phyloP scores from a whole-genome alignment of 768 basidiomycete species.

The Lentinula edodes region DNA sequence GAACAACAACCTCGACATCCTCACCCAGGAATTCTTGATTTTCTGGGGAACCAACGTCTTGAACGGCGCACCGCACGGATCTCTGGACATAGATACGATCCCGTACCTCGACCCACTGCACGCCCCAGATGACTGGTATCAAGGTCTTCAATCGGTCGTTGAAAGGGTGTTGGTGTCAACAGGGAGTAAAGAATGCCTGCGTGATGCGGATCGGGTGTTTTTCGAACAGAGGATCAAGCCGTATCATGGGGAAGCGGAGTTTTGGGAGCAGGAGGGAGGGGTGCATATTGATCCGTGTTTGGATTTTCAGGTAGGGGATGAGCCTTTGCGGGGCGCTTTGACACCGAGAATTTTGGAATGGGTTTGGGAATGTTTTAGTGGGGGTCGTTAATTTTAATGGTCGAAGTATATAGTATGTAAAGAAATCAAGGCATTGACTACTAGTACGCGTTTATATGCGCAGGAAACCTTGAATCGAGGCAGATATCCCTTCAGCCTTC shows the following conservation, averaged over 20 bases:
- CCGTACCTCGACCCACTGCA: slow-evolving; percentile 24
- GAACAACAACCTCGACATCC: slow-evolving; percentile 21
- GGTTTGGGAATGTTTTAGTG: background rate
- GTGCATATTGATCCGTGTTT: slow-evolving; percentile 31
- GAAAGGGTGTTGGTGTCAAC: slow-evolving; percentile 29
- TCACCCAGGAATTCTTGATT: slow-evolving; percentile 11
- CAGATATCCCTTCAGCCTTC: no score
- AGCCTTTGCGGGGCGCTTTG: background rate
- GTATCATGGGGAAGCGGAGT: slow-evolving; percentile 12
- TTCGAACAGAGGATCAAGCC: slow-evolving; percentile 19
- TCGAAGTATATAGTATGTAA: no score
- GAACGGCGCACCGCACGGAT: slow-evolving; percentile 16
- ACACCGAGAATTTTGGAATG: background rate
- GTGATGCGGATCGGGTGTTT: slow-evolving; percentile 23
- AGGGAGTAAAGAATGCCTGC: slow-evolving; percentile 27
- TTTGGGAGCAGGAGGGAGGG: slow-evolving; percentile 25
- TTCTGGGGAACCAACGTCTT: slow-evolving; percentile 17
- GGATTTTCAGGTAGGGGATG: slow-evolving; percentile 12
- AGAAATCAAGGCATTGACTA: no score
- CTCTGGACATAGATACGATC: no score
- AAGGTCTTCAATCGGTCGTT: slow-evolving; percentile 22
- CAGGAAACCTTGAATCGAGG: no score
- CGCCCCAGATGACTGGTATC: slow-evolving; percentile 31
- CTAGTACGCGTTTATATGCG: no score
- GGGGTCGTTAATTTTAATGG: no score